phyloP scores from a whole-genome alignment of 1,139 yeast species.

The Keqinozyma sinolaborantium region DNA sequence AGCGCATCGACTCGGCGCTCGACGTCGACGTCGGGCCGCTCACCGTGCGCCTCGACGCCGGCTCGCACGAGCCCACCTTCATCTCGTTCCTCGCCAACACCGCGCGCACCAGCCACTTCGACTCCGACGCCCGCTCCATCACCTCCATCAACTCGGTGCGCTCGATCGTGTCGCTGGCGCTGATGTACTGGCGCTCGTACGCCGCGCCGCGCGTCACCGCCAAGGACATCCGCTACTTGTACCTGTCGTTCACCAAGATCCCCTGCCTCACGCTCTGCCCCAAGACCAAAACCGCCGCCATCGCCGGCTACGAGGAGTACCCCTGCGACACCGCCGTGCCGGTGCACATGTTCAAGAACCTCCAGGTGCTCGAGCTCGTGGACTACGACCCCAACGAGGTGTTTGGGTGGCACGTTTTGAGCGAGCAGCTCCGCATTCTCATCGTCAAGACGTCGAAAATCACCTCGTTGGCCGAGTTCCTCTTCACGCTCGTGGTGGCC shows the following conservation, averaged over 20 bases:
- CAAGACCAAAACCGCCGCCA: conserved; percentile 52
- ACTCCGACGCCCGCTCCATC: conserved; percentile 58
- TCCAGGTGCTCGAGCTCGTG: conserved; percentile 56
- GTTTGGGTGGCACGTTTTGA: conserved; percentile 59
- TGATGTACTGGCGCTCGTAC: conserved; percentile 40
- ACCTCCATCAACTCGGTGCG: conserved; percentile 62
- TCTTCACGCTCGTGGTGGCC: conserved; percentile 49
- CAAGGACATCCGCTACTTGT: conserved; percentile 53
- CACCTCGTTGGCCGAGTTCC: conserved; percentile 47
- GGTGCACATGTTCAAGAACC: conserved; percentile 53
- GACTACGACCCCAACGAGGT: conserved; percentile 64
- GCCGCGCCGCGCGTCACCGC: conserved; percentile 35
- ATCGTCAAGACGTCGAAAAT: conserved; percentile 51
- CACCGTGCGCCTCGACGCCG: conserved; percentile 55
- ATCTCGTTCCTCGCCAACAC: conserved; percentile 49
- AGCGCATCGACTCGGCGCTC: conserved; percentile 52
- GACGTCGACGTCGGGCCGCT: conserved; percentile 62
- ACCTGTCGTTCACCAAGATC: conserved; percentile 63
- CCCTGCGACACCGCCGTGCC: conserved; percentile 74
- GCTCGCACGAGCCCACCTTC: conserved; percentile 56
- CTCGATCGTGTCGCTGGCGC: conserved; percentile 48
- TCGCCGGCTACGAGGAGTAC: conserved; percentile 62
- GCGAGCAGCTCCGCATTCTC: conserved; percentile 54
- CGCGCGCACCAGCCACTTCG: conserved; percentile 42
- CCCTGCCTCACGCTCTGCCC: conserved; percentile 63